Base-by-base conservation (phyloP, 192 early-diverging fungal species). In the Backusella morwellensis region DNA sequence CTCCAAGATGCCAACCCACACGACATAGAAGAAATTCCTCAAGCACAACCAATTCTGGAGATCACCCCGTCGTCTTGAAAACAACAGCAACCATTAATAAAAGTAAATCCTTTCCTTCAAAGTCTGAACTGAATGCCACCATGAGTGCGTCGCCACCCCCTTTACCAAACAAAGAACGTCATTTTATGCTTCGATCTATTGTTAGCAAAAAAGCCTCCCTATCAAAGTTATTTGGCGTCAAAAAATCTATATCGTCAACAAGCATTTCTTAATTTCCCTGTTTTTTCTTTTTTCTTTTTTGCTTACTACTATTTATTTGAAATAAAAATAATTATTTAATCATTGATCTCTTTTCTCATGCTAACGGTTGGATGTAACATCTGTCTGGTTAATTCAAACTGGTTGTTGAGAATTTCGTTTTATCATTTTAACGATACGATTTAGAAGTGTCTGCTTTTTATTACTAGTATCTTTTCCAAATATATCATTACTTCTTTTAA, bases 121-220 rank as follows among this genome's bases (percentile, higher is more conserved):
- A 63, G 9, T 14, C 56, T 29, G 56, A 23, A 0, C 26, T 63
- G 0, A 63, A 23, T 63, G 56, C 21, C 23, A 75, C 56, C 9
- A 42, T 59, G n/a, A 47, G 21, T 7, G n/a, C 38, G 6, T 70
- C 66, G 12, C 56, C 56, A 14, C 73, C 73, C 35, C 54, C 73
- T 17, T 66, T 66, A 23, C 50, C 41, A 17, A 29, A 56, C 21
- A 78, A 80, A 72, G 69, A 80, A 63, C 68, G 74, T 52, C 66
- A 80, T 19, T 75, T 80, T 75, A 74, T 75, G 59, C 41, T 75
- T 41, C 68, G 74, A 2, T 80, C 78, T 7, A 66, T 80, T 15
- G 78, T 80, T 35, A 75, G 70, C 35, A 80, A 80, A 71, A 80
- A 80, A 42, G 78, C 70, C 15, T 80, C 78, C 4, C 44, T 80